Base-by-base conservation (phyloP, 192 early-diverging fungal species). In the Entomortierella chlamydospora region DNA sequence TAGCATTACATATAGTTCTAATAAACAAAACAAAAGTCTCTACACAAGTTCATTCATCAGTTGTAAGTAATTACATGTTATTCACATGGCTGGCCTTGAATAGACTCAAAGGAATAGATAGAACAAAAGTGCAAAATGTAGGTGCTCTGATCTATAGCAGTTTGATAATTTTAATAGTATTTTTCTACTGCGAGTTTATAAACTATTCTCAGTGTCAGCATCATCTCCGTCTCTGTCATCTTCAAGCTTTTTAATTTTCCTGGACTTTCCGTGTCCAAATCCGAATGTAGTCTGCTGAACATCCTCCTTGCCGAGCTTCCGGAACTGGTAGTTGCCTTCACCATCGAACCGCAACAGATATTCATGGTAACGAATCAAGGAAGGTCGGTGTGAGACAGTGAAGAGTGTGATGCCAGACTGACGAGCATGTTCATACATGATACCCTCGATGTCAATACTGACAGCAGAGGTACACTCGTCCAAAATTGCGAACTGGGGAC, bases 401-500 rank as follows among this genome's bases (percentile, higher is more conserved):
- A 91, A 87, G 17, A 91, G 50, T 5, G 89, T 91, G 62, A 91
- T 90, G n/a, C 85, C 87, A 22, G 83, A 66, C 30, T 87, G 62
- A 18, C 82, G 81, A 17, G 89, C 88, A 60, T 87, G 83, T 41
- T 82, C 82, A 56, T 90, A 91, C 88, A 96, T 90, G 70, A 94
- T 87, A 3, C 86, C 88, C 69, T 96, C 94, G 12, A 94, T 85
- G 73, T 96, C 94, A 60, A 91, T 89, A 59, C 89, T 91, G 34
- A 96, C 92, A 0, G 93, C 91, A 23, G 88, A 89, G 0, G 94
- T 96, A 69, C 90, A 92, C 82, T 96, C 94, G 82, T 95, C 94
- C 43, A 91, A 71, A 54, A 88, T 90, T 11, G 87, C 94, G 77
- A 89, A 95, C 57, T 89, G 88, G 11, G 94, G 94, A 25, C 78